phyloP scores from a whole-genome alignment of 2,329 filamentous ascomycete species.

The Ascocoryne sarcoides region DNA sequence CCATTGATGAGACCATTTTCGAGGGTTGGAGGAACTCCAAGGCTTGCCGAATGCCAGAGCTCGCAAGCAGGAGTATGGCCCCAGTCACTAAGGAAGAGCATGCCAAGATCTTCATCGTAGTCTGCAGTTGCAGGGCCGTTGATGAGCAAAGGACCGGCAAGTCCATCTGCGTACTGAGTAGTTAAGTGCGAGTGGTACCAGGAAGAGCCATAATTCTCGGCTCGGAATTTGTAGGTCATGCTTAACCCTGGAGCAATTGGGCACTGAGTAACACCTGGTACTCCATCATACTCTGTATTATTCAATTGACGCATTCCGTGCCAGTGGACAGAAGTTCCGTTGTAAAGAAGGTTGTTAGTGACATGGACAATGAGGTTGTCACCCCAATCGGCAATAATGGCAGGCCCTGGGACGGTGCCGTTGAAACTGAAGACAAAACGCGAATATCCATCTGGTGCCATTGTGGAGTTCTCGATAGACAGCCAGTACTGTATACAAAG shows the following conservation, averaged over 20 bases:
- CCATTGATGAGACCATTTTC: constrained; percentile 27
- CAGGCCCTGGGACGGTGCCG: constrained; percentile 29
- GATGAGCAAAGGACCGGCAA: constrained; percentile 52
- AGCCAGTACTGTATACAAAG: constrained; percentile 20
- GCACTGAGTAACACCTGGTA: constrained; percentile 50
- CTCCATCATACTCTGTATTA: constrained; percentile 30
- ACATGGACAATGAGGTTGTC: constrained; percentile 43
- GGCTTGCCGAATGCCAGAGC: constrained; percentile 21
- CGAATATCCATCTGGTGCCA: constrained; percentile 32
- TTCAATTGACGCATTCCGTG: constrained; percentile 40
- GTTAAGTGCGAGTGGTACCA: constrained; percentile 27
- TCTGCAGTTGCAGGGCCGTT: constrained; percentile 48
- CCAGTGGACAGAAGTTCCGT: constrained; percentile 42
- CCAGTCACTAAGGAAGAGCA: constrained; percentile 26
- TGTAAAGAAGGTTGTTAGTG: constrained; percentile 40
- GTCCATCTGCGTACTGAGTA: constrained; percentile 37
- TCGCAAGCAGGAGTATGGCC: constrained; percentile 17
- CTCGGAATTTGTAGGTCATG: constrained; percentile 32
- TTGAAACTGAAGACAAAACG: constrained; percentile 45
- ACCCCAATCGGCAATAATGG: constrained; percentile 37
- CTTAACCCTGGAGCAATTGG: constrained; percentile 51
- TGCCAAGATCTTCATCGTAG: constrained; percentile 41
- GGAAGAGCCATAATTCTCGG: constrained; percentile 25
- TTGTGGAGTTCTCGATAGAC: constrained; percentile 17
- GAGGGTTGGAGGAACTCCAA: constrained; percentile 17